phyloP scores from a whole-genome alignment of 208 protist genomes.

The Trichomonas tenax region DNA sequence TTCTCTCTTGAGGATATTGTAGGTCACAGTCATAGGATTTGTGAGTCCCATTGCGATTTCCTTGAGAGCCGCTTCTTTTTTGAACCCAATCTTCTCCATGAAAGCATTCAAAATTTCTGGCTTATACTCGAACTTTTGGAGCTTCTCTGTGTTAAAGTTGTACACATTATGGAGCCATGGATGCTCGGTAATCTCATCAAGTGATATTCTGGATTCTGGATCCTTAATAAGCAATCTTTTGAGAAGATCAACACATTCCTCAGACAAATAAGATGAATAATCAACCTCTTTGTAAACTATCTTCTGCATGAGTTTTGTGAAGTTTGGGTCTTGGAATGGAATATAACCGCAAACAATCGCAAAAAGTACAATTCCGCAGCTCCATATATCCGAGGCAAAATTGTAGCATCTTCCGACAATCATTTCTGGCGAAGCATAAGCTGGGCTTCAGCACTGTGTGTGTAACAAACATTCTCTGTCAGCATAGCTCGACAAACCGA shows the following conservation, averaged over 20 bases:
- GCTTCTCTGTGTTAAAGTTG: no score
- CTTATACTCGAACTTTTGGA: no score
- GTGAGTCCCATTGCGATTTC: no score
- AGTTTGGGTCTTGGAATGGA: not conserved
- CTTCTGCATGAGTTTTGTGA: not conserved
- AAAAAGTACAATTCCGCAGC: not conserved
- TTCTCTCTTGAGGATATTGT: no score
- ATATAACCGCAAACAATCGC: not conserved
- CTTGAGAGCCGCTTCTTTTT: no score
- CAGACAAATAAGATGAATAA: not conserved
- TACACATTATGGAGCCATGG: not conserved
- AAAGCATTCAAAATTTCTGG: no score
- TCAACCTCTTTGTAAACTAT: not conserved
- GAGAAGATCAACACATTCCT: not conserved
- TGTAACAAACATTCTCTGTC: not conserved
- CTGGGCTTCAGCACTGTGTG: not conserved
- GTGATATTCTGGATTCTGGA: not conserved
- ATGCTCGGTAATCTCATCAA: not conserved
- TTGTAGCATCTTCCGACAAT: not conserved
- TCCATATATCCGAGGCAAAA: not conserved
- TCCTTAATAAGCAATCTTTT: not conserved
- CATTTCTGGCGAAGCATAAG: constrained; percentile 6
- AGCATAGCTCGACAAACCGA: constrained; percentile 53
- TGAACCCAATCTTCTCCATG: no score
- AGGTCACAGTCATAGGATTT: no score